A percentile compares a stretch with the other conserved stretches of the same genome.
phyloP scores from a whole-genome alignment of 2,329 filamentous ascomycete genomes.

The Aureobasidium subglaciale region DNA sequence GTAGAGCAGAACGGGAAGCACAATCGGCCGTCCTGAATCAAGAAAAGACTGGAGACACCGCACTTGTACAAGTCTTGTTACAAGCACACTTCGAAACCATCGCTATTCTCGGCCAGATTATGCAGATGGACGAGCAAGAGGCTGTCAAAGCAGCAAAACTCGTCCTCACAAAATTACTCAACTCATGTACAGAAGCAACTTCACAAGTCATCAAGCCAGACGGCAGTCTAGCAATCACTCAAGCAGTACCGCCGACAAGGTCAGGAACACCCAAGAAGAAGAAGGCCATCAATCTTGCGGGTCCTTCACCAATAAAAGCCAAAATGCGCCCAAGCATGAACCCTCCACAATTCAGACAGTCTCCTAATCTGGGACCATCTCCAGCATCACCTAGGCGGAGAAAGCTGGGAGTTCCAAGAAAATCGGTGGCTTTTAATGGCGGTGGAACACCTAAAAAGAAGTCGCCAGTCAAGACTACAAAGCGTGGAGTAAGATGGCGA shows the following conservation, averaged over 20 bases:
- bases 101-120: slow-evolving; percentile 71
- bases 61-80: slow-evolving; percentile 73
- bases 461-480: slow-evolving; percentile 49
- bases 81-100: slow-evolving; percentile 90
- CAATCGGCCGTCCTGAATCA: slow-evolving; percentile 72
- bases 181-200: slow-evolving; percentile 65
- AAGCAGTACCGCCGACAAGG: slow-evolving; percentile 63
- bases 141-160: slow-evolving; percentile 72
- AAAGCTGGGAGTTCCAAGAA: slow-evolving; percentile 56
- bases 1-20: slow-evolving; percentile 73
- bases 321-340: slow-evolving; percentile 31
- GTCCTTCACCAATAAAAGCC: slow-evolving; percentile 42
- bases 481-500: slow-evolving; percentile 82
- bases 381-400: slow-evolving; percentile 76
- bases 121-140: slow-evolving; percentile 74
- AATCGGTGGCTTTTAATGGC: slow-evolving; percentile 60
- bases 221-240: slow-evolving; percentile 54
- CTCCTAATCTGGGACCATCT: slow-evolving; percentile 29
- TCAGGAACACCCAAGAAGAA: slow-evolving; percentile 70
- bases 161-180: slow-evolving; percentile 70
- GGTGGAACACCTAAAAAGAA: slow-evolving; percentile 81
- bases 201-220: slow-evolving; percentile 89
- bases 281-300: slow-evolving; percentile 43
- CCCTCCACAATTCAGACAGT: slow-evolving; percentile 8
- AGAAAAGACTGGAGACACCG: slow-evolving; percentile 72